Conservation (phyloP, 768 basidiomycete species). For the Paxillus involutus region DNA sequence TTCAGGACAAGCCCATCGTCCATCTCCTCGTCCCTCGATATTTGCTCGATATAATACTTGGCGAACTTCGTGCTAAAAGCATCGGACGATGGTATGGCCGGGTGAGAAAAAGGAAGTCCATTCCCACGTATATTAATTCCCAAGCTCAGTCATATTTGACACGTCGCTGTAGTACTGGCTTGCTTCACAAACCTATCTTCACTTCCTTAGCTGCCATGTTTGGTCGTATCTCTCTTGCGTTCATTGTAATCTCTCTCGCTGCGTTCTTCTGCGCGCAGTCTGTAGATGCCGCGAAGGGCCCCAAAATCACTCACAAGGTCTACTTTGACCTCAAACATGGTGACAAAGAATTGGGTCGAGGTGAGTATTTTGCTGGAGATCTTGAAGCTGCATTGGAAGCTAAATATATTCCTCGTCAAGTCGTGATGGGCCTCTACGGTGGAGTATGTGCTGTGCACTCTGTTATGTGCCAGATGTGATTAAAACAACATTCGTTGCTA, state of each 20-base stretch:
- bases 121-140: constrained; percentile 19
- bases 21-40: constrained; percentile 34
- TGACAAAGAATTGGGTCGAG: constrained; percentile 78
- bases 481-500: constrained; percentile 26
- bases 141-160: constrained; percentile 5
- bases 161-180: constrained; percentile 17
- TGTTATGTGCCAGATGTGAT: neutral
- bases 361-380: constrained; percentile 42
- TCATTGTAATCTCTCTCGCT: constrained; percentile 61
- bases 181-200: constrained; percentile 6
- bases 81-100: no score
- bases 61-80: neutral
- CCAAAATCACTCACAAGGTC: constrained; percentile 88
- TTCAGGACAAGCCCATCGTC: constrained; percentile 80
- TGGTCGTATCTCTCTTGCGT: constrained; percentile 57
- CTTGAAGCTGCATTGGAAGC: neutral
- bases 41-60: no score
- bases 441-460: constrained; percentile 50
- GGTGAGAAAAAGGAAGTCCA: constrained; percentile 17
- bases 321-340: constrained; percentile 97
- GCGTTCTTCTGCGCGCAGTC: constrained; percentile 71
- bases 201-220: constrained; percentile 40
- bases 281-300: constrained; percentile 82
- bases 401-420: constrained; percentile 35
- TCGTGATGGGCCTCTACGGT: constrained; percentile 88